Base-by-base conservation (phyloP, 768 basidiomycete genomes). In the Mycena albidolilacea region DNA sequence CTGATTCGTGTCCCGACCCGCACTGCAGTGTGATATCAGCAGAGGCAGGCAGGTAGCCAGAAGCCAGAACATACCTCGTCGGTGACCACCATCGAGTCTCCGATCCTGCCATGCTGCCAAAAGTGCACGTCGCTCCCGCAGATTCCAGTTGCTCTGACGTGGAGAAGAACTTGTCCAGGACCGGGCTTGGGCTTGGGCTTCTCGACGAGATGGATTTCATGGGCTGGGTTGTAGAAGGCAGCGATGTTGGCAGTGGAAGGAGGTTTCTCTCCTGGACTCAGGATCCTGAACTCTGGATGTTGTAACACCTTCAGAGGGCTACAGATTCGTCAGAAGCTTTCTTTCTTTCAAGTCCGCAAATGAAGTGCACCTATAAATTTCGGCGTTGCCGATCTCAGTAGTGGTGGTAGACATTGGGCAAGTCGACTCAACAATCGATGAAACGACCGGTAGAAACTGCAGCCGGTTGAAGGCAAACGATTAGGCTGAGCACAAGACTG, bases 51-150 rank as follows among this genome's bases (percentile, higher is more conserved):
- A 39, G 23, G 8, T 50, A 41, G 21, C 11, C 44, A 19, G 0
- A 23, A 11, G 17, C 6, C 41, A 57, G 54, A 69, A 77, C 72
- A 50, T 69, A 89, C 90, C 82, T 92, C 91, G 71, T 91, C 91
- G 15, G 88, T 90, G 38, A 92, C 91, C 30, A 92, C 83, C 91
- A 92, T 92, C 0, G 90, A 90, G 76, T 91, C 90, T 10, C 92
- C 92, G 64, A 92, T 86, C 50, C 90, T 83, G 7, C 91, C 91
- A 79, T 92, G 90, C 73, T 91, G 86, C 91, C 91, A 93, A 79
- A 92, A 92, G 78, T 93, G 91, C 75, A 93, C 90, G 71, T 92
- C 91, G 59, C 90, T 92, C 85, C 92, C 91, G 77, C 91, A 92
- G 50, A 92, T 92, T 1, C 92, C 91, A 15, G 91, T 92, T 10